Base-by-base conservation (phyloP, 371 early-diverging fungal species). In the Dichotomocladium elegans region DNA sequence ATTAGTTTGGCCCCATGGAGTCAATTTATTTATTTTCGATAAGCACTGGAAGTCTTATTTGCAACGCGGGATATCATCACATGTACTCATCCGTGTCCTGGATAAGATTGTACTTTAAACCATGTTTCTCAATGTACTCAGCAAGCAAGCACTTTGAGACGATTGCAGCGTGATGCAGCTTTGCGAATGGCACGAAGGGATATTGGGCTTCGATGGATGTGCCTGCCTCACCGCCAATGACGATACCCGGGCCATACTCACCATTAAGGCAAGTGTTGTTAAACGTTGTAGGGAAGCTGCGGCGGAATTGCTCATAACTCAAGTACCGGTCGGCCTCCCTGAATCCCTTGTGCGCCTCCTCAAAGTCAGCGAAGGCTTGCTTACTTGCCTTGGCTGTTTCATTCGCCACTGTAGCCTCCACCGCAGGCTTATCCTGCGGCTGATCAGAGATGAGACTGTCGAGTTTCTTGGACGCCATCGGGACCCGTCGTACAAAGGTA, bases 221-320 rank as follows among this genome's bases (percentile, higher is more conserved):
- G 14, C 74, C 74, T 7, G 74, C 74, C 35, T 73, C 74, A 6
- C 70, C 74, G 29, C 70, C 70, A 25, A 73, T 31, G 33, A 63
- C 57, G 17, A 70, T 65, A n/a, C 74, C 74, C 3, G 61, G 33
- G 3, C 51, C 50, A 3, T 67, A 21, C 28, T 73, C 53, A 19
- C 74, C 74, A 12, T 64, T 35, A 0, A 58, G 37, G 24, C 65
- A 64, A 0, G 67, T 62, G 7, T 51, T 42, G 34, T 57, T 21
- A 19, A 61, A 66, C 1, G 68, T 61, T 6, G 48, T 22, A 3
- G 74, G 74, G 15, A 61, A 73, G 4, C 55, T 34, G 15, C 26
- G 31, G 21, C 44, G 53, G 15, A 70, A 30, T 4, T 59, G 44
- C 10, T 43, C 40, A 30, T 46, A 68, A 11, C 37, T 42, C 33